phyloP scores from a whole-genome alignment of 2,329 filamentous ascomycete genomes.

The Myriosclerotinia curreyana region DNA sequence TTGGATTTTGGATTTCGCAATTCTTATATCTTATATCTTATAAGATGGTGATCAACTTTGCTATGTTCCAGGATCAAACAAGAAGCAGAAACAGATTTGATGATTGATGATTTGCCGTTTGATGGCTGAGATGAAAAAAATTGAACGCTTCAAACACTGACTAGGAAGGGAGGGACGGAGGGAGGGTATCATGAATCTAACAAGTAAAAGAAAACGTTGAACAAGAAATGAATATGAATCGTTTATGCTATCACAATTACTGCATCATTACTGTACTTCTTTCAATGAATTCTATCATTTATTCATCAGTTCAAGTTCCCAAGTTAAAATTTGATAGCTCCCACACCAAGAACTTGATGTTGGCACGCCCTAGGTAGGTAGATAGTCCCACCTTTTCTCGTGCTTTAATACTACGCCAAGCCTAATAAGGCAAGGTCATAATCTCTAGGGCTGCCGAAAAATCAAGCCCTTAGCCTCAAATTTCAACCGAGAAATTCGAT shows the following conservation, averaged over 20 bases:
- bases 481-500: conserved; percentile 23
- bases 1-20: too few relatives aligned
- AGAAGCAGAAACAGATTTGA: neutral
- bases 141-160: neutral
- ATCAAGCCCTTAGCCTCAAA: conserved; percentile 22
- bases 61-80: neutral
- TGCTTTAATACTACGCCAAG: neutral
- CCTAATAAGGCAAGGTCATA: conserved; percentile 14
- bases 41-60: neutral
- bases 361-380: conserved; percentile 12
- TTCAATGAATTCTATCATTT: neutral
- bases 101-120: conserved; percentile 6
- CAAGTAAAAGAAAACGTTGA: neutral
- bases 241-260: neutral
- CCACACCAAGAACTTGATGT: neutral
- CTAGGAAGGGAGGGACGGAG: neutral
- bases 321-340: conserved; percentile 5
- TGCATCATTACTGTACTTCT: neutral
- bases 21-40: too few relatives aligned
- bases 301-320: neutral
- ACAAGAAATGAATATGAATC: neutral
- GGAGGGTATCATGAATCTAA: conserved; percentile 8
- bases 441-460: conserved; percentile 22
- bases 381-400: conserved; percentile 10
- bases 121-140: neutral